phyloP scores from a whole-genome alignment of 2,329 filamentous ascomycete species.

The Fonsecaea multimorphosa region DNA sequence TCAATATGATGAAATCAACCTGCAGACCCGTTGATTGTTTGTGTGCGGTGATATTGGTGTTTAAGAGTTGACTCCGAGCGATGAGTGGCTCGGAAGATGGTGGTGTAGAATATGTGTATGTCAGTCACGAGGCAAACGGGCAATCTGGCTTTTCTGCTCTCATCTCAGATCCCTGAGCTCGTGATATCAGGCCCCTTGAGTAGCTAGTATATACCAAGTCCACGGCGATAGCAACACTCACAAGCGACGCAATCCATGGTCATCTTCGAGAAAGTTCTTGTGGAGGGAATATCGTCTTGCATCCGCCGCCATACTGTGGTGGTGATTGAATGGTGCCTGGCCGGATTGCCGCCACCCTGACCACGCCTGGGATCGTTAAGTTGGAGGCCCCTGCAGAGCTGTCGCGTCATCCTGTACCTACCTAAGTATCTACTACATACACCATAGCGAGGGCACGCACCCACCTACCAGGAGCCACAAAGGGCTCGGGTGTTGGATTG shows the following conservation, averaged over 20 bases:
- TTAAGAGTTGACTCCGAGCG: not conserved
- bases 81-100: not conserved
- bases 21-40: not conserved
- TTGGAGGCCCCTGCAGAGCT: not conserved
- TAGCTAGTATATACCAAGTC: not conserved
- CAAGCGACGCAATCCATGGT: not conserved
- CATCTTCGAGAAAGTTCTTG: conserved; percentile 7
- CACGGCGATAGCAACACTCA: not conserved
- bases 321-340: conserved; percentile 19
- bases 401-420: not conserved
- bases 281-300: not conserved
- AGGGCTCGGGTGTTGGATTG: conserved; percentile 15
- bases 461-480: not conserved
- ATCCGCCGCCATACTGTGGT: not conserved
- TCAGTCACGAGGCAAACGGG: not conserved
- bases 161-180: not conserved
- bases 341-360: conserved; percentile 1
- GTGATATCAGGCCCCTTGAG: not conserved
- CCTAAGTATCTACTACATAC: not conserved
- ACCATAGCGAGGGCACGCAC: not conserved
- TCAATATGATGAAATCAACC: not conserved
- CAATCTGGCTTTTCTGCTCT: not conserved
- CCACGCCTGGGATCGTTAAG: not conserved
- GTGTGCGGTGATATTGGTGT: not conserved
- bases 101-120: not conserved